Base-by-base conservation (phyloP, 441 rosid genomes). In the Macaranga tanarius region DNA sequence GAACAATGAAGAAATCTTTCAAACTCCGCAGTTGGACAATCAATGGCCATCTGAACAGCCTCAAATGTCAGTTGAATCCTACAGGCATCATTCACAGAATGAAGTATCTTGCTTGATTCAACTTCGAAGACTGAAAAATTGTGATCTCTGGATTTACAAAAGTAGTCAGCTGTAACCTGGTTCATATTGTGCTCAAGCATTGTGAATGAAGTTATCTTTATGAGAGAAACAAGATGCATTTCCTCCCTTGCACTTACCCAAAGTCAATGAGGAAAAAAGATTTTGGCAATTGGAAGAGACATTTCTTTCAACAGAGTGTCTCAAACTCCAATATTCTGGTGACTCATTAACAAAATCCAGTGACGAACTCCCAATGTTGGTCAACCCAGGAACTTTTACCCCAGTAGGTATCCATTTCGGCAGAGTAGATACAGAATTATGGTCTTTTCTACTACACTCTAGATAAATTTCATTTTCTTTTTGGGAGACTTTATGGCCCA, bases 371-470 rank as follows among this genome's bases (percentile, higher is more conserved):
- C 50, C 54, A 26, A 73, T 77, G 60, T 62, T 69, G 28, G 75
- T 62, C 52, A 38, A 38, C 50, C 52, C 79, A 71, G 63, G 70
- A 74, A 75, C 76, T 72, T 77, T 84, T 58, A 40, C 59, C 66
- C 84, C 83, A 51, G 76, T 68, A 22, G 89, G 89, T 69, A 84
- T 79, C 89, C 91, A 84, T 74, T 85, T 85, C 84, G 73, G 84
- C 54, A 74, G 23, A 66, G 73, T 4, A n/a, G 87, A 77, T 17
- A 76, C 85, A 75, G 83, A 77, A 76, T 67, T 67, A 71, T 50
- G 72, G 72, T 69, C 81, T 67, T 79, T 82, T 81, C 79, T 85
- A 68, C 79, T 72, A 34, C 40, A 52, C 62, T 82, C 87, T 26
- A 65, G 58, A 45, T 73, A 44, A 69, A 51, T 34, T 65, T 78